Conservation (phyloP, 257 asterid species). For the Cinchona pubescens region DNA sequence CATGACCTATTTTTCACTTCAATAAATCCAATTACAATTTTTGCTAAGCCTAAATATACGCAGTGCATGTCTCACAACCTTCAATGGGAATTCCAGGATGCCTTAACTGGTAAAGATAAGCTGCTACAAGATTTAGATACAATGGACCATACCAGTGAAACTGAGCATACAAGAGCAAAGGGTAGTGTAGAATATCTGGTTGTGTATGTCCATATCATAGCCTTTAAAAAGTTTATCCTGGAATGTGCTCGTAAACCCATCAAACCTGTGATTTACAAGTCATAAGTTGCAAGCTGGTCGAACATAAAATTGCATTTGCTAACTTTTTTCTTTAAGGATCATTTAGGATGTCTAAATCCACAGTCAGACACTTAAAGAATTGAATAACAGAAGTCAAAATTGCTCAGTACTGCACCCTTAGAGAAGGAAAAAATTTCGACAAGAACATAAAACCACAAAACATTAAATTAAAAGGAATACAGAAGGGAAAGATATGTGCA, state of each 20-base stretch:
- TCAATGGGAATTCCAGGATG: background rate
- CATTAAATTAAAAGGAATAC: background rate
- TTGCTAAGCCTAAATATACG: background rate
- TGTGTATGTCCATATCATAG: conserved; percentile 96
- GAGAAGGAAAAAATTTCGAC: background rate
- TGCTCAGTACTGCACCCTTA: background rate
- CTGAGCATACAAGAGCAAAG: conserved; percentile 93
- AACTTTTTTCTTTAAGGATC: conserved; percentile 7
- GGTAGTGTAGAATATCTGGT: conserved; percentile 94
- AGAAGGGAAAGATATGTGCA: background rate
- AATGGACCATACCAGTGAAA: conserved; percentile 60
- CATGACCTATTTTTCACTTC: conserved; percentile 1
- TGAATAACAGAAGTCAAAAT: background rate
- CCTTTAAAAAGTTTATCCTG: conserved; percentile 98
- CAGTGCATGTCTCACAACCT: background rate
- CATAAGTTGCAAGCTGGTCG: conserved; percentile 6
- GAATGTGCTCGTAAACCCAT: conserved; percentile 98
- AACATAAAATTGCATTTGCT: conserved; percentile 10
- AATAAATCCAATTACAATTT: background rate
- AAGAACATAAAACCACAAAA: background rate
- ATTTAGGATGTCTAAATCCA: background rate
- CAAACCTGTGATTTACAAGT: conserved; percentile 59
- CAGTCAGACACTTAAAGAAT: background rate
- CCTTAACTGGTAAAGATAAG: background rate
- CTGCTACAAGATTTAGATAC: background rate